A percentile compares a stretch with the other conserved stretches of the same genome.
These are phyloP conservation scores for Malus hybrid DNA, from an alignment of 331 rosid species.

Conservation along the genomic window DNA sequence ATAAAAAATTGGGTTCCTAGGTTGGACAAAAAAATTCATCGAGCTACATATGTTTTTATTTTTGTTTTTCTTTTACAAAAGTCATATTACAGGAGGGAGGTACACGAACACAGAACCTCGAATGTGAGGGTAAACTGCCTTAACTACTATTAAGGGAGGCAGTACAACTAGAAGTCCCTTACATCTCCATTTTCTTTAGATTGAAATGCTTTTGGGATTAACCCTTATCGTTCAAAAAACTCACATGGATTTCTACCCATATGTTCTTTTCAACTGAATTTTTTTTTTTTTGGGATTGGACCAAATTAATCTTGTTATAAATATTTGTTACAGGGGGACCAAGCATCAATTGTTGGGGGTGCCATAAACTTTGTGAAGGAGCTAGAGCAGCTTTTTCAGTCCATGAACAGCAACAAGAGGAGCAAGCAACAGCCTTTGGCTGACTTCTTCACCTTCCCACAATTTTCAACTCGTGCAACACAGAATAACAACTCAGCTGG, in stretches of 20 bases:
- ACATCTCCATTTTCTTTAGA: neutral
- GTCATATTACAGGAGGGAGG: neutral
- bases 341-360: conserved; percentile 91
- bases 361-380: conserved; percentile 31
- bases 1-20: neutral
- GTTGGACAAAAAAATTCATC: neutral
- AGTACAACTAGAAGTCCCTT: neutral
- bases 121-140: neutral
- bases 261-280: too few species aligned
- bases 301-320: neutral
- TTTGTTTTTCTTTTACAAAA: neutral
- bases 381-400: conserved; percentile 62
- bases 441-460: conserved; percentile 78
- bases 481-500: conserved; percentile 6
- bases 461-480: conserved; percentile 45
- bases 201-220: neutral
- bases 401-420: conserved; percentile 40
- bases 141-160: too few species aligned
- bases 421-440: conserved; percentile 37
- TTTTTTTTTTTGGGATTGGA: neutral
- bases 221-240: neutral
- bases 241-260: neutral
- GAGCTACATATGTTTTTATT: neutral
- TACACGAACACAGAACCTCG: neutral
- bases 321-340: conserved; percentile 62